phyloP scores from a whole-genome alignment of 2,329 filamentous ascomycete genomes.

The Zasmidium cellare region DNA sequence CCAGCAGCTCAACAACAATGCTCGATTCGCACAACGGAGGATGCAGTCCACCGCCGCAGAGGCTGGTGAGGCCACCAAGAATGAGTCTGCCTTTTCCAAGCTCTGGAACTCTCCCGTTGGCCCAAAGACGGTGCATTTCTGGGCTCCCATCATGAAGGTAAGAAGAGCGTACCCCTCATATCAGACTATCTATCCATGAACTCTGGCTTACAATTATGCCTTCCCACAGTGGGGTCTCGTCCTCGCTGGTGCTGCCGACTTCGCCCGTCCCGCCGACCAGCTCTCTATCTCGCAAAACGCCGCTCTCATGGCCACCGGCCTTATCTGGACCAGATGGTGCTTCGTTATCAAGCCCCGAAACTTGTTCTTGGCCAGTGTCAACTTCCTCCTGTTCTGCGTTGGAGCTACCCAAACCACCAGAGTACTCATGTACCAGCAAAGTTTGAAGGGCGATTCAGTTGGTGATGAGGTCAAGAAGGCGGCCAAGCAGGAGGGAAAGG shows the following conservation, averaged over 20 bases:
- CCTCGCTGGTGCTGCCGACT: constrained; percentile 86
- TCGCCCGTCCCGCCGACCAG: constrained; percentile 85
- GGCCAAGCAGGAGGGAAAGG: constrained; percentile 32
- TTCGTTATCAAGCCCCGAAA: constrained; percentile 94
- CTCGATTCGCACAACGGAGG: constrained; percentile 59
- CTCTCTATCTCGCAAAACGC: constrained; percentile 91
- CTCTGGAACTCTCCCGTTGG: constrained; percentile 58
- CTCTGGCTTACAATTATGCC: neutral
- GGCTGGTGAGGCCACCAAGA: constrained; percentile 33
- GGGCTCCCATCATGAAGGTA: constrained; percentile 93
- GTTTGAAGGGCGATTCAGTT: constrained; percentile 57
- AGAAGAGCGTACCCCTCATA: constrained; percentile 6
- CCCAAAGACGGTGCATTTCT: constrained; percentile 90
- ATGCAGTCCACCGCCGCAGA: constrained; percentile 63
- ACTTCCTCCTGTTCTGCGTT: constrained; percentile 94
- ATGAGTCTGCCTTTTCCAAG: constrained; percentile 61
- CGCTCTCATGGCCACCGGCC: constrained; percentile 83
- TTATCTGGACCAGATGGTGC: constrained; percentile 99
- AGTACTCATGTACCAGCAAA: constrained; percentile 67
- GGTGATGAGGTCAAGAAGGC: constrained; percentile 44
- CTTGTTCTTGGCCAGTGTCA: constrained; percentile 88
- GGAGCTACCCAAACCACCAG: constrained; percentile 79
- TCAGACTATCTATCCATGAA: neutral
- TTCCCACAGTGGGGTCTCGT: constrained; percentile 78
- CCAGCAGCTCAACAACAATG: constrained; percentile 28